phyloP scores from a whole-genome alignment of 805 yeast species.

The Candida multigemmis region DNA sequence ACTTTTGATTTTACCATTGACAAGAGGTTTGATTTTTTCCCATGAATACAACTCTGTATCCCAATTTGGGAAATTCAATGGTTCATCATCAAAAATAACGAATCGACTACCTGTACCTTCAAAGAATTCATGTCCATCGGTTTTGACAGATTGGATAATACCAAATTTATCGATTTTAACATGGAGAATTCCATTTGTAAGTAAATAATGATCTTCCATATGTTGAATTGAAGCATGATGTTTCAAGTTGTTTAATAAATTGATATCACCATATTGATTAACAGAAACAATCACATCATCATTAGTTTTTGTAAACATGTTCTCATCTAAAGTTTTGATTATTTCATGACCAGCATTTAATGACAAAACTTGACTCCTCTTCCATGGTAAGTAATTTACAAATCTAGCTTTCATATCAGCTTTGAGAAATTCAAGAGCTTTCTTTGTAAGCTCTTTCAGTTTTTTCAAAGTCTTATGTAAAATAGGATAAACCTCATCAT shows the following conservation, averaged over 20 bases:
- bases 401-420: slow-evolving; percentile 7
- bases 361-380: slow-evolving; percentile 36
- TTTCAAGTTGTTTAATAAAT: slow-evolving; percentile 53
- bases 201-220: too few relatives aligned
- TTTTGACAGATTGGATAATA: too few relatives aligned
- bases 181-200: too few relatives aligned
- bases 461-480: slow-evolving; percentile 46
- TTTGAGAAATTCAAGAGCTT: slow-evolving; percentile 30
- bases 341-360: slow-evolving; percentile 11
- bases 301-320: slow-evolving; percentile 5
- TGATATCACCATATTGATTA: slow-evolving; percentile 25
- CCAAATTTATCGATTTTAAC: too few relatives aligned
- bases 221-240: too few relatives aligned
- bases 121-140: too few relatives aligned
- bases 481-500: slow-evolving; percentile 78
- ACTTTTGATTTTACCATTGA: slow-evolving; percentile 29
- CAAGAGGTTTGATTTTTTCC: slow-evolving; percentile 50
- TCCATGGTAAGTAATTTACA: slow-evolving; percentile 62
- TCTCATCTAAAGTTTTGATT: slow-evolving; percentile 6
- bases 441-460: slow-evolving; percentile 42
- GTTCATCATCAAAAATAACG: slow-evolving; percentile 81
- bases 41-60: slow-evolving; percentile 89
- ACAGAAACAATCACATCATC: slow-evolving; percentile 34
- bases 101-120: slow-evolving; percentile 67
- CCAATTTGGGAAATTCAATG: slow-evolving; percentile 93